These are phyloP conservation scores for Bolboschoenoplectus hybrid DNA, from an alignment of 202 grass and related monocot species.

Conservation along the genomic window DNA sequence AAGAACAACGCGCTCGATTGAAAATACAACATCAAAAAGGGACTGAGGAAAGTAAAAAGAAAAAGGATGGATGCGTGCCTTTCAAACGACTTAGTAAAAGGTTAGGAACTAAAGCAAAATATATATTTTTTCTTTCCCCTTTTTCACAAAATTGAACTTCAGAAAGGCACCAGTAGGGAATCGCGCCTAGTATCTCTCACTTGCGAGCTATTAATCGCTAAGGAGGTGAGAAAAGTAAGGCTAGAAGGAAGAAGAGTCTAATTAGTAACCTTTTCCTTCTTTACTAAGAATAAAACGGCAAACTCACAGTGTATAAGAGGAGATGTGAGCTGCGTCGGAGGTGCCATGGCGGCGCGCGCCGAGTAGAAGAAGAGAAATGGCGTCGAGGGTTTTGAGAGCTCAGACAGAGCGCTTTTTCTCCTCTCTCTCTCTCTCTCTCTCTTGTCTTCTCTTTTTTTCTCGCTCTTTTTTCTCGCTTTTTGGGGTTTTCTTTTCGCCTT, in stretches of 20 bases:
- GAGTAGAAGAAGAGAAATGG: constrained; percentile 26
- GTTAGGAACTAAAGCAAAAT: constrained; percentile 6
- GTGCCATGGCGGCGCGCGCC: constrained; percentile 37
- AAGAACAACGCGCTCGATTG: not conserved
- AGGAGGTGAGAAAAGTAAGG: not conserved
- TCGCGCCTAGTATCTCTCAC: not conserved
- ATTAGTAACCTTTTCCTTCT: not conserved
- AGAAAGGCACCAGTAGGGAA: constrained; percentile 3
- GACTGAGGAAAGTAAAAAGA: not conserved
- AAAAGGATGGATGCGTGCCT: constrained; percentile 3
- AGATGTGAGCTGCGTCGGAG: not conserved
- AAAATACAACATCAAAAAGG: constrained; percentile 11
- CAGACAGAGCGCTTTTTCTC: not conserved
- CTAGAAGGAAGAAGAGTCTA: not conserved
- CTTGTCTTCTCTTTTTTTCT: not conserved
- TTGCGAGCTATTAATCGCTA: constrained; percentile 3
- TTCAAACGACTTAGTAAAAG: constrained; percentile 12
- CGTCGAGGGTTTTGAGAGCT: constrained; percentile 36
- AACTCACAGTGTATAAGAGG: constrained; percentile 30
- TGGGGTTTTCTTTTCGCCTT: constrained; percentile 27
- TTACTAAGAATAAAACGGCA: constrained; percentile 14
- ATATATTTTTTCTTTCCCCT: not conserved
- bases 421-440: not conserved
- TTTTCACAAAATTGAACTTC: not conserved
- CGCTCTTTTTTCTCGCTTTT: constrained; percentile 15